Conservation (phyloP, 441 rosid genomes). For the Gossypium davidsonii region DNA sequence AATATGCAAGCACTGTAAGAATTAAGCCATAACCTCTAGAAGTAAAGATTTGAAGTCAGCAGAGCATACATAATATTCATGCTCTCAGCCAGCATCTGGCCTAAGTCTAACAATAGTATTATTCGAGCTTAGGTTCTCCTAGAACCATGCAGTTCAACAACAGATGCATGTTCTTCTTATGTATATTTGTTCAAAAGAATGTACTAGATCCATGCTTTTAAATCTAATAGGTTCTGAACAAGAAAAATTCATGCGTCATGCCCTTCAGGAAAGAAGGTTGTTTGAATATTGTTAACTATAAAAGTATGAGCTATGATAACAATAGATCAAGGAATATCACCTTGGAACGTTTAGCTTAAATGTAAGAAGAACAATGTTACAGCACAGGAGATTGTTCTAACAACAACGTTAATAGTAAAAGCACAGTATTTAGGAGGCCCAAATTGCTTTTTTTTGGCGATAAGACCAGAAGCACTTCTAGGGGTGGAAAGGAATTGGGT, state of each 20-base stretch:
- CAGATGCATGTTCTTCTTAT: background rate
- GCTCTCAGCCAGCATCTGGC: background rate
- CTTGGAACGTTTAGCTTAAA: background rate
- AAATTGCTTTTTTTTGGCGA: background rate
- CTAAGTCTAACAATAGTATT: background rate
- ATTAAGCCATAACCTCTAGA: background rate
- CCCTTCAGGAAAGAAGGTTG: background rate
- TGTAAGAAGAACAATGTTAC: background rate
- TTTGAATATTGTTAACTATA: background rate
- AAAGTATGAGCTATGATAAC: background rate
- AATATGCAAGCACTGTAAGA: background rate
- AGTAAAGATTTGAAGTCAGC: background rate
- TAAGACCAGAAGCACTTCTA: background rate
- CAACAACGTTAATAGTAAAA: background rate
- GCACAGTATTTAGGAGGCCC: background rate
- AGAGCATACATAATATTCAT: background rate
- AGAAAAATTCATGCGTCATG: background rate
- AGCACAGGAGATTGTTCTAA: background rate
- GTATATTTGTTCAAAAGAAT: background rate
- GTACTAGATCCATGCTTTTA: background rate
- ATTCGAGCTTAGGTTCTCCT: background rate
- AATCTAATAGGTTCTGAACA: background rate
- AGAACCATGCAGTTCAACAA: background rate
- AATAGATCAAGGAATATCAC: background rate
- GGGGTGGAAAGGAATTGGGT: background rate